phyloP scores from a whole-genome alignment of 805 yeast species.

The Huiozyma sinensis region DNA sequence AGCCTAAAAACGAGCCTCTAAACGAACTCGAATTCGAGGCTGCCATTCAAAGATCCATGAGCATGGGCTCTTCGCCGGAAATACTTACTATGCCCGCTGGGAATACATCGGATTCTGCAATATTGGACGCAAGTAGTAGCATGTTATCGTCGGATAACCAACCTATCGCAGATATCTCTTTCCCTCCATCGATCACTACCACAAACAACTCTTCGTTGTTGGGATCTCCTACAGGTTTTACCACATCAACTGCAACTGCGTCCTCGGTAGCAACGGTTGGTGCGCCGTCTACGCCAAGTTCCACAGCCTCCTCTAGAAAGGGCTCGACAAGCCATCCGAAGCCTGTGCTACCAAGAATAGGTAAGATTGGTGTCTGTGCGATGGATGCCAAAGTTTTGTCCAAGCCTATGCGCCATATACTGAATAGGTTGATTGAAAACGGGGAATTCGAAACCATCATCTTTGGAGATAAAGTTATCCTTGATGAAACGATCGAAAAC shows the following conservation, averaged over 20 bases:
- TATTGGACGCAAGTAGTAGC: neutral
- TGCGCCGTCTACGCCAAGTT: constrained; percentile 5
- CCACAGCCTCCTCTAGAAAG: constrained; percentile 21
- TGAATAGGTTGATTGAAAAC: constrained; percentile 76
- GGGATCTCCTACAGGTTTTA: neutral
- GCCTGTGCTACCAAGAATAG: constrained; percentile 55
- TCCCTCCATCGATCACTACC: neutral
- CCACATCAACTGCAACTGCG: neutral
- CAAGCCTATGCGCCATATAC: constrained; percentile 87
- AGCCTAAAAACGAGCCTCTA: constrained; percentile 12
- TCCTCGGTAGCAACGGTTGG: neutral
- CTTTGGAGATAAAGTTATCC: constrained; percentile 92
- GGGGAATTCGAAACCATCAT: constrained; percentile 96
- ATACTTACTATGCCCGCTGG: constrained; percentile 5
- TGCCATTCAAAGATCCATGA: constrained; percentile 18
- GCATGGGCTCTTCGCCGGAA: constrained; percentile 7
- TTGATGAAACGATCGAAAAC: constrained; percentile 86
- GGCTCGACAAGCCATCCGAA: constrained; percentile 17
- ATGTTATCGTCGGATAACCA: neutral
- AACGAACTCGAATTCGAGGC: constrained; percentile 22
- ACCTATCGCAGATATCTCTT: neutral
- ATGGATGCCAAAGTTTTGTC: constrained; percentile 95
- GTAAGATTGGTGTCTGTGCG: constrained; percentile 97
- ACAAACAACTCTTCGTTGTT: neutral
- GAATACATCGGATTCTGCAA: neutral